Percentiles rank a stretch among this genome's conserved stretches.
These are phyloP conservation scores for Vanrija humicola DNA, from an alignment of 1,284 basidiomycete species.

Conservation along the genomic window DNA sequence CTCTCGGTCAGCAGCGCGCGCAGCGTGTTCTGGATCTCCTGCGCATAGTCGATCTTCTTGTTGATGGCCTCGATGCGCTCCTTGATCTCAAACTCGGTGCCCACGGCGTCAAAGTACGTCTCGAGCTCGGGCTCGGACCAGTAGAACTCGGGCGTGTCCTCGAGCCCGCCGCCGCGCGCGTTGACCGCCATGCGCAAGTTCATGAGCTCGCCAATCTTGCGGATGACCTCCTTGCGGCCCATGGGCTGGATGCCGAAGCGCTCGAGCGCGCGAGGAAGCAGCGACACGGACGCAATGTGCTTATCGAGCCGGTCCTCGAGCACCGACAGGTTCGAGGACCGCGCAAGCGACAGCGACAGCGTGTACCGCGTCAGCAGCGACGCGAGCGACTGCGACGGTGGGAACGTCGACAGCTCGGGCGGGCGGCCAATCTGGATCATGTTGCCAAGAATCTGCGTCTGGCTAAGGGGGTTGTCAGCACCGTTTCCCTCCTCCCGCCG, in stretches of 20 bases:
- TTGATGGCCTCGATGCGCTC: slow-evolving; percentile 73
- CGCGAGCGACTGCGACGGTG: slow-evolving; percentile 42
- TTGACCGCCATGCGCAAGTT: slow-evolving; percentile 83
- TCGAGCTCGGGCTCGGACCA: slow-evolving; percentile 87
- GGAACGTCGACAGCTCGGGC: slow-evolving; percentile 50
- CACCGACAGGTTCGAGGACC: slow-evolving; percentile 76
- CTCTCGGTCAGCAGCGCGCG: slow-evolving; percentile 77
- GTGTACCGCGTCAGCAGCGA: slow-evolving; percentile 77
- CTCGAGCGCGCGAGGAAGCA: slow-evolving; percentile 68
- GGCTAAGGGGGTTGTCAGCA: slow-evolving; percentile 50
- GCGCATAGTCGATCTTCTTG: slow-evolving; percentile 88
- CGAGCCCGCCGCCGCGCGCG: slow-evolving; percentile 79
- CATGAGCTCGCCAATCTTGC: slow-evolving; percentile 81
- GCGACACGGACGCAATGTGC: slow-evolving; percentile 74
- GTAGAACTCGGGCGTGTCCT: slow-evolving; percentile 78
- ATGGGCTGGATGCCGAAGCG: slow-evolving; percentile 76
- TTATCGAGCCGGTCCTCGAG: slow-evolving; percentile 75
- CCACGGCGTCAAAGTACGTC: slow-evolving; percentile 76
- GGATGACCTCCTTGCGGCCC: slow-evolving; percentile 70
- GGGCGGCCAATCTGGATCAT: slow-evolving; percentile 78
- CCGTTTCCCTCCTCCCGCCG: background rate
- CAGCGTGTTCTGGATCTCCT: slow-evolving; percentile 63
- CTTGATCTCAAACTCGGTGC: slow-evolving; percentile 74
- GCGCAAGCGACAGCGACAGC: slow-evolving; percentile 79
- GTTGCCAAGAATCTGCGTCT: slow-evolving; percentile 79